Base-by-base conservation (phyloP, 1,139 yeast species). In the Taiozyma sp. region DNA sequence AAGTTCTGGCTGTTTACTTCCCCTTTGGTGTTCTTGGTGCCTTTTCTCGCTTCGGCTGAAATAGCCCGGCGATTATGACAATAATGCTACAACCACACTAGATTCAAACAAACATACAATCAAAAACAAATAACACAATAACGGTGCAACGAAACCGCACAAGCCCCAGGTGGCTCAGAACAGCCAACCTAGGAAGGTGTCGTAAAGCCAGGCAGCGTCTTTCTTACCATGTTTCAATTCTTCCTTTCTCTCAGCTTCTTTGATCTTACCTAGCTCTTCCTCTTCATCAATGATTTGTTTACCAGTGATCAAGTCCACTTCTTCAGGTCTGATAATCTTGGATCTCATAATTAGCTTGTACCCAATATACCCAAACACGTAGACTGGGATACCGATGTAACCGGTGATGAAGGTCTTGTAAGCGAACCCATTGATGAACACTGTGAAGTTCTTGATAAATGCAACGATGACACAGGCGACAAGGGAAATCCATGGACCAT, bases 351-450 rank as follows among this genome's bases (percentile, higher is more conserved):
- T 60, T 45, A 83, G 12, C 69, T 84, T 86, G 74, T 83, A 84
- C 9, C 86, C 89, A 54, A 78, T 62, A 58, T 71, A 76, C 59
- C 79, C 72, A 47, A 80, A 66, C 43, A 83, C 48, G 61, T 78
- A 87, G 29, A 84, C 81, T 34, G 93, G 93, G 51, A 87, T 74
- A 48, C 88, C 88, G 64, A 87, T 84, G 71, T 87, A 87, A 47
- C 92, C 91, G 42, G 93, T 85, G 62, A 87, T 83, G 63, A 87
- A 86, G 36, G 73, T 71, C 70, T 76, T 81, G 70, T 78, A 83
- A 64, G 75, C 79, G 67, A 83, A 83, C 3, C 65, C 66, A 49
- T 71, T 70, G 61, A 86, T 70, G 70, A 86, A 85, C 5, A 81
- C 91, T 1, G 90, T 83, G 67, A 85, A 86, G 67, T 86, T 86